Conservation (phyloP, 768 basidiomycete species). For the Rhodotorula taiwanensis region DNA sequence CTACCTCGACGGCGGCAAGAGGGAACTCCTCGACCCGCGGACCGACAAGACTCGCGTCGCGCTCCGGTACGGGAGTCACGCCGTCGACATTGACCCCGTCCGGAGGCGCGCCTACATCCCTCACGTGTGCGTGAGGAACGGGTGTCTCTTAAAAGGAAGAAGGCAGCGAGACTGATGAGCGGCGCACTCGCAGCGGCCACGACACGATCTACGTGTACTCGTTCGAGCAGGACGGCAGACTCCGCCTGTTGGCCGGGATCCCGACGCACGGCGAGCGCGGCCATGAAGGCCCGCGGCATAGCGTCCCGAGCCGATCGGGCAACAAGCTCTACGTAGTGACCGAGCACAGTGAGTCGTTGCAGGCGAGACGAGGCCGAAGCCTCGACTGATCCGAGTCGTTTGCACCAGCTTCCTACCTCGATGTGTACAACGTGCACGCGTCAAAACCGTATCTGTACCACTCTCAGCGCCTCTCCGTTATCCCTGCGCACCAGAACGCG, state of each 20-base stretch:
- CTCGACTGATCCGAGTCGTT: too few species aligned
- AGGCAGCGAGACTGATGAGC: not conserved
- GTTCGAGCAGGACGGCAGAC: slow-evolving; percentile 33
- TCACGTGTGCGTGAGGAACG: slow-evolving; percentile 30
- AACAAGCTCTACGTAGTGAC: slow-evolving; percentile 40
- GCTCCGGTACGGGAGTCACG: slow-evolving; percentile 41
- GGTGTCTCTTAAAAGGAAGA: not conserved
- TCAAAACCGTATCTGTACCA: slow-evolving; percentile 26
- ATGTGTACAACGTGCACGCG: slow-evolving; percentile 36
- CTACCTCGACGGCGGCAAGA: slow-evolving; percentile 34
- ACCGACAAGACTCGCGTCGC: slow-evolving; percentile 42
- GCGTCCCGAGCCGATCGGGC: slow-evolving; percentile 35
- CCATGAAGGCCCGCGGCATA: slow-evolving; percentile 40
- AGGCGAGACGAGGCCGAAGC: too few species aligned
- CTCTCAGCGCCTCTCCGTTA: slow-evolving; percentile 37
- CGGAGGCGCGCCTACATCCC: slow-evolving; percentile 37
- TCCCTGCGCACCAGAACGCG: slow-evolving; percentile 29
- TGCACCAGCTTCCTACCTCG: slow-evolving; percentile 39
- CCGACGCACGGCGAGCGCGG: slow-evolving; percentile 24
- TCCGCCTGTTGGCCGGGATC: slow-evolving; percentile 29
- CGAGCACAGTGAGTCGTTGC: slow-evolving; percentile 41
- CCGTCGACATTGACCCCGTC: slow-evolving; percentile 35
- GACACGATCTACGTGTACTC: slow-evolving; percentile 39
- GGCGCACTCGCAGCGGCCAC: slow-evolving; percentile 20
- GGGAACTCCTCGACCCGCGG: slow-evolving; percentile 23